Evolutionary conservation across 2,329 filamentous ascomycete species (phyloP), one percentile per base, ranked within the genome.

Genomic region (Aspergillus japonicus): DNA sequence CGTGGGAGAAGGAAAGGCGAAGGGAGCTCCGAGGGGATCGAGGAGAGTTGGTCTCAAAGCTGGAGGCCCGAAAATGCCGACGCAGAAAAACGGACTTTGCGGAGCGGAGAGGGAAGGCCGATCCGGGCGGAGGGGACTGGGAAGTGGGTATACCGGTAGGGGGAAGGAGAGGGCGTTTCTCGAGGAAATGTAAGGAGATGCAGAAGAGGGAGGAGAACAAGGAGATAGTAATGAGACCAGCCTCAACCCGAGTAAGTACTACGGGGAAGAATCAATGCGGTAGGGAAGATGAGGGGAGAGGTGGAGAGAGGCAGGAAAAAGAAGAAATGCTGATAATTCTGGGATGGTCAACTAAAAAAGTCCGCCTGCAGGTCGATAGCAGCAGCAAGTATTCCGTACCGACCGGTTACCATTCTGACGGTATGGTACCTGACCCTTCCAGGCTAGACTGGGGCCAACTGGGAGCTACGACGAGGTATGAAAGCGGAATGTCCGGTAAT

Each of bases 31-130:
- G 12, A 16, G 49, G 47, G 39, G 10, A 53, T 48, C 29, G 47
- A 54, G 21, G 12, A 49, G 50, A 50, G 57, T 58, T 44, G 58
- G 58, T 56, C 54, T 57, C 49, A 26, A 29, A 57, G 44, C 56
- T 50, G 51, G 26, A 49, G 55, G 54, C 50, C 26, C 57, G 56
- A 59, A 57, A 59, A 61, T 54, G 58, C 60, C 62, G 62, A 62
- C 53, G 26, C 53, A 62, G 62, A 62, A 65, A 61, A 64, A 59
- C 56, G 59, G 60, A 57, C 48, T 57, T 31, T 62, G 64, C 62
- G 62, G 62, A 64, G 62, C 58, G 62, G 58, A 58, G 56, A 59
- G 57, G 58, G 51, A 59, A 50, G 42, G 50, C 48, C 56, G 59
- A 42, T 31, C 59, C 39, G 61, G 58, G 60, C 29, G 52, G 54